Evolutionary conservation across 1,139 yeast species (phyloP).

Genomic region (Zygosaccharomyces pseudobailii): DNA sequence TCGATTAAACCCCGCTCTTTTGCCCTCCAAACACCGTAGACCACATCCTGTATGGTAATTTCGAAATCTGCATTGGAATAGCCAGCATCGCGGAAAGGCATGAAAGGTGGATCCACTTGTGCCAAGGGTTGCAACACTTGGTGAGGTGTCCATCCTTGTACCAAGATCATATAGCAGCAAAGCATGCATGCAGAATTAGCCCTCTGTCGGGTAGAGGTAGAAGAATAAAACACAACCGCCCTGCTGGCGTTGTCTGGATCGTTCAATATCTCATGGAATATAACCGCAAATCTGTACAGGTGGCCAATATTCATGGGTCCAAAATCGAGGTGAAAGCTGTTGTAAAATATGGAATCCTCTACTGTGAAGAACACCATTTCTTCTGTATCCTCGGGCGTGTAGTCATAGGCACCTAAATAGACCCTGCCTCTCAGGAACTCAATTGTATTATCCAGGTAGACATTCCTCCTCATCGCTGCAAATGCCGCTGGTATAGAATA

Average conservation of each 20-base stretch:
- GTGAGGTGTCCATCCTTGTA: conserved; percentile 98
- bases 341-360: conserved; percentile 87
- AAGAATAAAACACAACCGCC: conserved; percentile 85
- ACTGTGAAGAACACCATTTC: conserved; percentile 83
- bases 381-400: conserved; percentile 69
- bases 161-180: conserved; percentile 90
- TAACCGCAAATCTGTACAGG: conserved; percentile 89
- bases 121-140: conserved; percentile 92
- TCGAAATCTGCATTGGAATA: conserved; percentile 93
- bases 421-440: conserved; percentile 57
- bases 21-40: conserved; percentile 98
- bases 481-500: neutral
- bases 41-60: conserved; percentile 87
- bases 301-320: conserved; percentile 95
- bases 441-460: conserved; percentile 33
- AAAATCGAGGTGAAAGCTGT: conserved; percentile 89
- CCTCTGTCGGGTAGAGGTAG: conserved; percentile 73
- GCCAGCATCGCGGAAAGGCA: conserved; percentile 95
- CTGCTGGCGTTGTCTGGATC: conserved; percentile 80
- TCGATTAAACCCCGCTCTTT: conserved; percentile 88
- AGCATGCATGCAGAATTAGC: conserved; percentile 92
- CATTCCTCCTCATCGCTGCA: conserved; percentile 27
- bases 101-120: conserved; percentile 89
- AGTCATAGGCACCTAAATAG: conserved; percentile 85
- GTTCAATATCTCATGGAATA: conserved; percentile 83